Percentiles rank a stretch among this genome's conserved stretches.
These are phyloP conservation scores for Blastocystis sp. DNA, from an alignment of 352 stramenopile genomes.

Conservation along the genomic window DNA sequence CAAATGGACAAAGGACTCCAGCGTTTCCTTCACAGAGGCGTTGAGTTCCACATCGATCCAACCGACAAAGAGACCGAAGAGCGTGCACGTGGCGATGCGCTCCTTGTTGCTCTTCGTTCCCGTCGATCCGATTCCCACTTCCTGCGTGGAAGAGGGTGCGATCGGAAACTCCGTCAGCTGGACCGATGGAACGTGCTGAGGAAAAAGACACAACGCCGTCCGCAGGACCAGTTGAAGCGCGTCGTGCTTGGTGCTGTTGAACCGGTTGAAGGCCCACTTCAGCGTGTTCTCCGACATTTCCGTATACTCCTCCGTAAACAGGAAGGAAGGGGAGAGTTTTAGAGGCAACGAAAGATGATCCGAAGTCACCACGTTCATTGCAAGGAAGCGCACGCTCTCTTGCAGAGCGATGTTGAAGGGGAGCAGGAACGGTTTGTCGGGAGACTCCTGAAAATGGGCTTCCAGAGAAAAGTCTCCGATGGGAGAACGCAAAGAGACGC, in stretches of 20 bases:
- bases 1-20: not conserved
- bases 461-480: not conserved
- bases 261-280: not conserved
- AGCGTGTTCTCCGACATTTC: not conserved
- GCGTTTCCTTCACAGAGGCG: not conserved
- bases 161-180: too few relatives aligned
- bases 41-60: not conserved
- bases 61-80: not conserved
- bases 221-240: too few relatives aligned
- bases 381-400: not conserved
- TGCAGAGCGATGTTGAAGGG: not conserved
- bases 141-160: too few relatives aligned
- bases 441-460: not conserved
- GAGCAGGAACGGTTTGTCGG: not conserved
- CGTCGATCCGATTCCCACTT: too few relatives aligned
- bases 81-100: not conserved
- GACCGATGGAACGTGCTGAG: too few relatives aligned
- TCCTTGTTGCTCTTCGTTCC: too few relatives aligned
- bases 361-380: not conserved
- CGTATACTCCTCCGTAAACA: not conserved
- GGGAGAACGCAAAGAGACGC: not conserved
- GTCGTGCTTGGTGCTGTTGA: not conserved
- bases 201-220: too few relatives aligned
- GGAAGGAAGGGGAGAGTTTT: not conserved
- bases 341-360: not conserved